These are phyloP conservation scores for Drosera capensis DNA, from an alignment of 148 eudicot genomes.

Conservation along the genomic window DNA sequence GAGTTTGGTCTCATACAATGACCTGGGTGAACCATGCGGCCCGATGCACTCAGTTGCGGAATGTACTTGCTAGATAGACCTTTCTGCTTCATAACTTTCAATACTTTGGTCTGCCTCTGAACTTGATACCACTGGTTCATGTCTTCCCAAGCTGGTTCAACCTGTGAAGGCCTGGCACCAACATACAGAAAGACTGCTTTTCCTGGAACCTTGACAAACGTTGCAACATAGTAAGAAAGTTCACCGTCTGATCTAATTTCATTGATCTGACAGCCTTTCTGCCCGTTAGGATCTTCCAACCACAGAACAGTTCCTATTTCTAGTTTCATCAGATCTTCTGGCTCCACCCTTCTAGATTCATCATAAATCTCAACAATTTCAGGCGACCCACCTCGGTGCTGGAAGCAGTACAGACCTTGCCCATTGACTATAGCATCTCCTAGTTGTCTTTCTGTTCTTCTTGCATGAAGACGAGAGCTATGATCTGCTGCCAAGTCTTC, in stretches of 20 bases:
- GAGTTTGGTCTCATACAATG: constrained; percentile 43
- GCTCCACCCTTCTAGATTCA: constrained; percentile 35
- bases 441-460: constrained; percentile 68
- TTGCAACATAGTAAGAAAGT: constrained; percentile 44
- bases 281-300: constrained; percentile 59
- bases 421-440: constrained; percentile 41
- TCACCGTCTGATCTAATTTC: constrained; percentile 57
- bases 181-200: constrained; percentile 42
- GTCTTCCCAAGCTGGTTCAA: constrained; percentile 92
- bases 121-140: constrained; percentile 95
- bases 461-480: constrained; percentile 70
- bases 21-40: constrained; percentile 60
- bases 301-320: constrained; percentile 51
- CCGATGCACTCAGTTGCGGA: constrained; percentile 63
- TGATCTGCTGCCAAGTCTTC: constrained; percentile 97
- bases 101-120: constrained; percentile 88
- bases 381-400: constrained; percentile 49
- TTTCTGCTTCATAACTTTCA: constrained; percentile 70
- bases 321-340: constrained; percentile 39
- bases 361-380: constrained; percentile 82
- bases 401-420: constrained; percentile 44
- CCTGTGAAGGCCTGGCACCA: constrained; percentile 78
- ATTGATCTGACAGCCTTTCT: constrained; percentile 52
- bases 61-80: constrained; percentile 65
- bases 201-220: constrained; percentile 47